Evolutionary conservation across 208 protist genomes (phyloP).

Genomic region (Sergeia podlipaevii): DNA sequence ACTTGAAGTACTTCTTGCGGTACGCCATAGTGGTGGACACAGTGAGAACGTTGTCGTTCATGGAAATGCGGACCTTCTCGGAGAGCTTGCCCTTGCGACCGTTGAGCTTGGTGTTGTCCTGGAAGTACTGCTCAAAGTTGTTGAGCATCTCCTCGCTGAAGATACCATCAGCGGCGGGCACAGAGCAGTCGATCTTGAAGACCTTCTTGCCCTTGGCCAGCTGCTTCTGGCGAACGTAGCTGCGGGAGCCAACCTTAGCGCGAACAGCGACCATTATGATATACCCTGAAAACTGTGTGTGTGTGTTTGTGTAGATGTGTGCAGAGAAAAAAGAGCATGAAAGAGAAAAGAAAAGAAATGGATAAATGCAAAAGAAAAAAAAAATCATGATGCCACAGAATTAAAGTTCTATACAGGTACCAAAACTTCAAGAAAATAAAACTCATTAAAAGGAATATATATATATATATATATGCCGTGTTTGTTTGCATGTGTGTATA

Average conservation of each 20-base stretch:
- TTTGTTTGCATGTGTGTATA: no score
- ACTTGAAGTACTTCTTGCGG: constrained; percentile 99
- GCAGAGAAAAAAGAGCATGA: background rate
- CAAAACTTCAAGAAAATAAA: no score
- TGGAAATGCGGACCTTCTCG: constrained; percentile 85
- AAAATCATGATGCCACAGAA: no score
- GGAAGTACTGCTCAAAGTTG: constrained; percentile 96
- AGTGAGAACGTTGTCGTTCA: constrained; percentile 91
- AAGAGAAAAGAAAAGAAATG: constrained; percentile 5
- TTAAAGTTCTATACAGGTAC: no score
- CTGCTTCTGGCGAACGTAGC: constrained; percentile 51
- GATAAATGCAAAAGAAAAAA: constrained; percentile 1
- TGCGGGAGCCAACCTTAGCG: constrained; percentile 70
- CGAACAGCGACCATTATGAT: constrained; percentile 52
- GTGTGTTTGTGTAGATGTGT: background rate
- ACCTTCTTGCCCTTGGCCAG: constrained; percentile 46
- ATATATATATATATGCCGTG: no score
- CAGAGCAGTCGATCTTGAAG: constrained; percentile 66
- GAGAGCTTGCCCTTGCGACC: constrained; percentile 97
- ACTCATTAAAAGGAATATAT: no score
- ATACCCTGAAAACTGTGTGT: no score
- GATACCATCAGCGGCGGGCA: constrained; percentile 58
- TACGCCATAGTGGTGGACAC: constrained; percentile 92
- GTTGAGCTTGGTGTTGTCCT: constrained; percentile 97
- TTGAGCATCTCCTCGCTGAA: constrained; percentile 84